Percentiles rank a stretch among this genome's conserved stretches.
Conservation (phyloP, 2,329 filamentous ascomycete species). For the Sporothrix curviconia region DNA sequence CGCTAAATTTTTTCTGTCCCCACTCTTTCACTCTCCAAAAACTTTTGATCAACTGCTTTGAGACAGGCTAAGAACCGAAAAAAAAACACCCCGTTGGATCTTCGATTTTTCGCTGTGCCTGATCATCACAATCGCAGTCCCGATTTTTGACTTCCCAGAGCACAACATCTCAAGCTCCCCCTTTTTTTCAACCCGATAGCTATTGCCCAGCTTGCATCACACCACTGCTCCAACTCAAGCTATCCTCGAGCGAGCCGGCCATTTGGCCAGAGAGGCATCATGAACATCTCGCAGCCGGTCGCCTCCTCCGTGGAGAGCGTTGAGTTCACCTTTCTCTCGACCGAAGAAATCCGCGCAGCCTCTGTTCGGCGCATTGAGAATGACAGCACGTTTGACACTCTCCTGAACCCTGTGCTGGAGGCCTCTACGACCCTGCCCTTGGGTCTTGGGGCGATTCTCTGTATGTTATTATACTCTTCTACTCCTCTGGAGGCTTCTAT, state of each 20-base stretch:
- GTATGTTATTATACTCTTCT: conserved; percentile 47
- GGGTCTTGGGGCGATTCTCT: conserved; percentile 81
- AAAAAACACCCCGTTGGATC: too few relatives aligned
- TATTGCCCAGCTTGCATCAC: too few relatives aligned
- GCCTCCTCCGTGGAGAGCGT: conserved; percentile 78
- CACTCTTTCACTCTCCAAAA: conserved; percentile 1
- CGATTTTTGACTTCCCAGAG: too few relatives aligned
- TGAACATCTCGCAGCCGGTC: conserved; percentile 75
- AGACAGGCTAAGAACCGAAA: too few relatives aligned
- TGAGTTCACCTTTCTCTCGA: conserved; percentile 79
- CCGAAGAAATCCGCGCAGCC: conserved; percentile 75
- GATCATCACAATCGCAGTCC: too few relatives aligned
- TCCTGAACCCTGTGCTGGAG: conserved; percentile 86
- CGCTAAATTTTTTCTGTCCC: conserved; percentile 21
- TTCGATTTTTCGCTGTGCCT: too few relatives aligned
- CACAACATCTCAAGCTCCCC: too few relatives aligned
- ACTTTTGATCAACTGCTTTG: not conserved
- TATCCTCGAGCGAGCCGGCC: not conserved
- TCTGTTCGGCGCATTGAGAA: conserved; percentile 94
- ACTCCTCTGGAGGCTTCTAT: too few relatives aligned
- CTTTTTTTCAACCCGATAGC: too few relatives aligned
- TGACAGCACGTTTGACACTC: conserved; percentile 85
- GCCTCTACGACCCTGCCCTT: conserved; percentile 85
- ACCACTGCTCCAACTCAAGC: too few relatives aligned
- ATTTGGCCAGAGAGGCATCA: conserved; percentile 7